These are phyloP conservation scores for Paramecium bursaria DNA, from an alignment of 73 alveolate genomes.

Conservation along the genomic window DNA sequence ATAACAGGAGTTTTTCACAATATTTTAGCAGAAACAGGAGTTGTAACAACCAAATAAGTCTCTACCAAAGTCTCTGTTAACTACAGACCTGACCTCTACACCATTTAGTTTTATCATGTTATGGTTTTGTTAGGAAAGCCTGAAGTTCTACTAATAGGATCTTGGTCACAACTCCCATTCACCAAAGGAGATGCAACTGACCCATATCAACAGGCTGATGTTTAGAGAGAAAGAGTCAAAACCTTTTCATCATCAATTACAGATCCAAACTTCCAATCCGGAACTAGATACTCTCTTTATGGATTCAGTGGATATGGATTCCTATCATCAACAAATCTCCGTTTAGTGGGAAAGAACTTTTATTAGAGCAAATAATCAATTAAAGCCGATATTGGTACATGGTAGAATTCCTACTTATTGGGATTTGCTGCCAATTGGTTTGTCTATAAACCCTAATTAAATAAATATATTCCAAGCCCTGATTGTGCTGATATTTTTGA, in stretches of 20 bases:
- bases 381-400: slow-evolving; percentile 36
- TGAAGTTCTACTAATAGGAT: no score
- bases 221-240: slow-evolving; percentile 18
- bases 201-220: neutral
- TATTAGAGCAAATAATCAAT: neutral
- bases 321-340: neutral
- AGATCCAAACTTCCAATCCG: neutral
- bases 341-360: slow-evolving; percentile 16
- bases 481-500: slow-evolving; percentile 51
- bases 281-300: slow-evolving; percentile 33
- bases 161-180: no score
- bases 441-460: slow-evolving; percentile 29
- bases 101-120: no score
- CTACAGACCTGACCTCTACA: no score
- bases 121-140: no score
- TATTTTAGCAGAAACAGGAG: neutral
- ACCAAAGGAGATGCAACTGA: slow-evolving; percentile 7
- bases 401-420: slow-evolving; percentile 35
- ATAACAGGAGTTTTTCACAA: slow-evolving; percentile 20
- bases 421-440: neutral
- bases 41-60: neutral
- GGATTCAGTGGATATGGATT: slow-evolving; percentile 27
- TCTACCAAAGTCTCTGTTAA: neutral
- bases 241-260: neutral
- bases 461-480: neutral